phyloP scores from a whole-genome alignment of 345 rosid species.

The Noccaea caerulescens region DNA sequence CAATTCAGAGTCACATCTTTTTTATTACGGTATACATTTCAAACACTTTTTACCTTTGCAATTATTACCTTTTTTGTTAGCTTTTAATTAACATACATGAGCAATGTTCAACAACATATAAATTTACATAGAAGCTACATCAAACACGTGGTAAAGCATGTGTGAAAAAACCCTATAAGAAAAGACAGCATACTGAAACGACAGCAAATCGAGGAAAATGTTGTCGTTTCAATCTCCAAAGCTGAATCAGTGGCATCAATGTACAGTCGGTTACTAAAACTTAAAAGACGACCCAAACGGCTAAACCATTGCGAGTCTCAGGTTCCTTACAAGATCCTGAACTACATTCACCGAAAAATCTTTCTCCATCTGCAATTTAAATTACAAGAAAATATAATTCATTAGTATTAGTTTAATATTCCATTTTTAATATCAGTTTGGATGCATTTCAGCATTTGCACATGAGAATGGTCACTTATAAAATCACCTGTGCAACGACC shows the following conservation, averaged over 20 bases:
- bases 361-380: constrained; percentile 59
- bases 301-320: constrained; percentile 50
- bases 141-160: constrained; percentile 17
- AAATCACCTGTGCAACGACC: constrained; percentile 63
- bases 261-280: constrained; percentile 7
- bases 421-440: background rate
- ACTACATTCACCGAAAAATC: constrained; percentile 46
- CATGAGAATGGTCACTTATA: background rate
- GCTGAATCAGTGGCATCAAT: background rate
- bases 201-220: background rate
- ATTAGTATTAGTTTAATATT: too few relatives aligned
- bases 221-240: background rate
- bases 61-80: too few relatives aligned
- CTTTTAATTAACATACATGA: too few relatives aligned
- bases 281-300: background rate
- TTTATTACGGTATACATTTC: too few relatives aligned
- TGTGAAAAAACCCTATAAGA: background rate
- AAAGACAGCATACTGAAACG: background rate
- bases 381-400: too few relatives aligned
- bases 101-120: too few relatives aligned
- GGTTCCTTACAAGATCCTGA: constrained; percentile 59
- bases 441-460: too few relatives aligned
- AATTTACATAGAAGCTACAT: too few relatives aligned
- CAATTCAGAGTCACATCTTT: too few relatives aligned
- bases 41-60: too few relatives aligned